phyloP scores from a whole-genome alignment of 306 rosid genomes.

The Citrullus colocynthis region DNA sequence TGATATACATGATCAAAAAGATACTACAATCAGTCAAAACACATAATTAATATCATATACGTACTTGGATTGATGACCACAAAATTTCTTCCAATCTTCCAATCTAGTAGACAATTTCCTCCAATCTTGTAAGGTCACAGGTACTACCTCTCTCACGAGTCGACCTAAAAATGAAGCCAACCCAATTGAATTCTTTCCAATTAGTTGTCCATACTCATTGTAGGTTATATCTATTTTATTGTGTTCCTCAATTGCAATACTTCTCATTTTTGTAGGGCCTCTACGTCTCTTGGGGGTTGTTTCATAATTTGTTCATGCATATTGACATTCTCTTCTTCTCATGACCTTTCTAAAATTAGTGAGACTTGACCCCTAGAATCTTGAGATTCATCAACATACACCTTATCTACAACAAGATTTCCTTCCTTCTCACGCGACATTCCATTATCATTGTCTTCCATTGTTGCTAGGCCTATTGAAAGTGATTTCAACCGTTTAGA shows the following conservation, averaged over 20 bases:
- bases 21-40: neutral
- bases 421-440: neutral
- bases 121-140: neutral
- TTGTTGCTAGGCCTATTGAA: neutral
- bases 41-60: neutral
- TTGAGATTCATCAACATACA: neutral
- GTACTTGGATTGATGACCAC: neutral
- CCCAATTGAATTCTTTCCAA: neutral
- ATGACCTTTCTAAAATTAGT: neutral
- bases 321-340: neutral
- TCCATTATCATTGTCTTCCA: neutral
- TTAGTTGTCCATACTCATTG: neutral
- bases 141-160: neutral
- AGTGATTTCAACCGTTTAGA: neutral
- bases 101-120: neutral
- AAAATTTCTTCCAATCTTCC: neutral
- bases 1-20: too few species aligned
- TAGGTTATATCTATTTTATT: neutral
- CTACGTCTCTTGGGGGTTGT: neutral
- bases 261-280: neutral
- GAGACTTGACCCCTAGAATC: neutral
- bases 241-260: neutral
- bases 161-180: neutral
- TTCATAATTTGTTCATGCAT: neutral
- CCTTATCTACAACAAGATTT: neutral